These are phyloP conservation scores for Barnettozyma pratensis DNA, from an alignment of 805 yeast species.

Conservation along the genomic window DNA sequence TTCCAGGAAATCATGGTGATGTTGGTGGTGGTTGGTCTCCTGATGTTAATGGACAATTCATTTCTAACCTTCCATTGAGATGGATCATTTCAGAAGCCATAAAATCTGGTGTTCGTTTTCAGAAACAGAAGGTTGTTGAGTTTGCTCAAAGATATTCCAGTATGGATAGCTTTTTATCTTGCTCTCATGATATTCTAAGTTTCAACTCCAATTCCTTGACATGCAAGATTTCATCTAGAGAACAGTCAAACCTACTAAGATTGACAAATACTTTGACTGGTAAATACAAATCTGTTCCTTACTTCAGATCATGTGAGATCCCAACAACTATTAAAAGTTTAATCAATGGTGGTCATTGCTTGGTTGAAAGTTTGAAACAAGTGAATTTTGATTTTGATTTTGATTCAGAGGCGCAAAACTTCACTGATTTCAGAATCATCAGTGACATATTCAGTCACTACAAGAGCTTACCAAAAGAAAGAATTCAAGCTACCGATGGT, in stretches of 20 bases:
- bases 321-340: constrained; percentile 10
- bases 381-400: constrained; percentile 6
- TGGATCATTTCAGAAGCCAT: constrained; percentile 59
- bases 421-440: constrained; percentile 2
- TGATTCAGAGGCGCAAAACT: neutral
- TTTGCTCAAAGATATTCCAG: constrained; percentile 37
- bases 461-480: constrained; percentile 18
- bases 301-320: constrained; percentile 18
- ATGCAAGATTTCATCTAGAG: constrained; percentile 6
- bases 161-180: constrained; percentile 38
- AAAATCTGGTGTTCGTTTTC: constrained; percentile 44
- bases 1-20: constrained; percentile 67
- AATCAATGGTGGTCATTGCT: constrained; percentile 13
- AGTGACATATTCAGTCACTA: constrained; percentile 12
- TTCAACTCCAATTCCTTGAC: constrained; percentile 19
- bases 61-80: constrained; percentile 48
- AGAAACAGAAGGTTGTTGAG: constrained; percentile 33
- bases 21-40: constrained; percentile 64
- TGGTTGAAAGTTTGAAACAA: constrained; percentile 13
- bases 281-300: constrained; percentile 8
- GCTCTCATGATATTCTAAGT: constrained; percentile 47
- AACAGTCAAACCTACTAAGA: constrained; percentile 9
- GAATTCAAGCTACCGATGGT: constrained; percentile 31
- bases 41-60: constrained; percentile 37
- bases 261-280: constrained; percentile 3